Percentiles rank a stretch among this genome's conserved stretches.
Conservation (phyloP, 1,139 yeast genomes). For the Pichia sp. region DNA sequence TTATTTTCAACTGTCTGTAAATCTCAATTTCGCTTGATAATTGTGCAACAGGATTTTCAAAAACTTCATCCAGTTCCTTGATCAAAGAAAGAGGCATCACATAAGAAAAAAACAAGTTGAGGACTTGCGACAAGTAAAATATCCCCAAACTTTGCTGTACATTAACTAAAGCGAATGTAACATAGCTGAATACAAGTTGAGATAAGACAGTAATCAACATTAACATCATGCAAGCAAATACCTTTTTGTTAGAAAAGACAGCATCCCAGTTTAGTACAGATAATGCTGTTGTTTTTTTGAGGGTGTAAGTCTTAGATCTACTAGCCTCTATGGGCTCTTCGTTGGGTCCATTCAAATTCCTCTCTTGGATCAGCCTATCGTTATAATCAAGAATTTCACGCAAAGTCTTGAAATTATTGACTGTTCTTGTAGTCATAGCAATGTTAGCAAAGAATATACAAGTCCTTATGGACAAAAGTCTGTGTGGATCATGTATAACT, state of each 20-base stretch:
- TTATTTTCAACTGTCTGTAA: slow-evolving; percentile 22
- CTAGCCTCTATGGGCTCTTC: neutral
- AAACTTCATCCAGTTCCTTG: slow-evolving; percentile 24
- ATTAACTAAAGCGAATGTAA: slow-evolving; percentile 43
- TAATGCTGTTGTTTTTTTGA: slow-evolving; percentile 17
- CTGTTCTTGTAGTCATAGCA: slow-evolving; percentile 17
- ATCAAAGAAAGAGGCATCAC: slow-evolving; percentile 26
- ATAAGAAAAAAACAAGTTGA: slow-evolving; percentile 27
- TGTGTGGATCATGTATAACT: neutral
- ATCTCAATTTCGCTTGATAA: slow-evolving; percentile 23
- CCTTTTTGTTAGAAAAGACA: slow-evolving; percentile 28
- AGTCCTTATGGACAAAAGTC: neutral
- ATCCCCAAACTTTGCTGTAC: slow-evolving; percentile 42
- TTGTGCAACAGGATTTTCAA: slow-evolving; percentile 25
- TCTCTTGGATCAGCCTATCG: slow-evolving; percentile 4
- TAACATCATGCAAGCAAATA: slow-evolving; percentile 29
- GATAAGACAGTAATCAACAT: slow-evolving; percentile 36
- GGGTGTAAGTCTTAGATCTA: slow-evolving; percentile 8
- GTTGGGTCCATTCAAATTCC: neutral
- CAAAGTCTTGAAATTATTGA: slow-evolving; percentile 16
- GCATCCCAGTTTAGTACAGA: slow-evolving; percentile 34
- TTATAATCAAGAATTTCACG: slow-evolving; percentile 18
- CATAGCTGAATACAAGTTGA: slow-evolving; percentile 41
- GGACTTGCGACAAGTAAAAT: slow-evolving; percentile 24
- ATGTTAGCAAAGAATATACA: slow-evolving; percentile 12